Percentiles rank a stretch among this genome's conserved stretches.
phyloP scores from a whole-genome alignment of 352 stramenopile genomes.

The Pythium phragmitis region DNA sequence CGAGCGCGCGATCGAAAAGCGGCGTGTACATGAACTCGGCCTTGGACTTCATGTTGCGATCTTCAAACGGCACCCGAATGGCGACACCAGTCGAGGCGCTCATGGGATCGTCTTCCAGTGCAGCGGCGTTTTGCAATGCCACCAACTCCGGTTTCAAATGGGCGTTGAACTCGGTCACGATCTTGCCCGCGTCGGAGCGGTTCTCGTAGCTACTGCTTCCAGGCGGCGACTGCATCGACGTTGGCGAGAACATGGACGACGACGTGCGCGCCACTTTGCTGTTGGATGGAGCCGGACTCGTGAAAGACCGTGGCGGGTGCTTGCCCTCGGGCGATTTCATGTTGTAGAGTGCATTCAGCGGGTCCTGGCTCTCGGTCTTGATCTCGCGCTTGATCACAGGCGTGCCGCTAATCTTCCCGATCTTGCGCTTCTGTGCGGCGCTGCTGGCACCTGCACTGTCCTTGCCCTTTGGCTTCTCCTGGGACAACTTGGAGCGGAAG shows the following conservation, averaged over 20 bases:
- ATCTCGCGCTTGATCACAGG: constrained; percentile 71
- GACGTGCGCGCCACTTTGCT: constrained; percentile 65
- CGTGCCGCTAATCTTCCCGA: constrained; percentile 44
- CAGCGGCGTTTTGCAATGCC: constrained; percentile 20
- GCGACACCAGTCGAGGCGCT: constrained; percentile 2
- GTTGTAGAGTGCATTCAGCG: constrained; percentile 64
- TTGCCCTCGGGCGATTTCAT: constrained; percentile 78
- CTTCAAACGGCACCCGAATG: constrained; percentile 45
- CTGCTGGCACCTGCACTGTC: constrained; percentile 17
- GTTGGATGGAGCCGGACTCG: constrained; percentile 48
- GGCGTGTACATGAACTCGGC: constrained; percentile 86
- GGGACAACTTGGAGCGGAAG: constrained; percentile 70
- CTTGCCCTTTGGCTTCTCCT: constrained; percentile 52
- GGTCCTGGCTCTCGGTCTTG: constrained; percentile 46
- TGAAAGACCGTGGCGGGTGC: constrained; percentile 50
- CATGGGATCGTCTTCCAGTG: not conserved
- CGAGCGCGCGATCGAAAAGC: constrained; percentile 70
- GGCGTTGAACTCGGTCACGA: constrained; percentile 74
- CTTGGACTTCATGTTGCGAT: constrained; percentile 57
- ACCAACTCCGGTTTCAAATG: constrained; percentile 62
- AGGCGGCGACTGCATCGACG: constrained; percentile 70
- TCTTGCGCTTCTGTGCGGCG: constrained; percentile 46
- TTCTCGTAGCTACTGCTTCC: constrained; percentile 69
- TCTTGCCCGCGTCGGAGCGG: constrained; percentile 74
- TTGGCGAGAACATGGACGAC: constrained; percentile 69